Conservation (phyloP, 306 rosid genomes). For the Vigna trinervia region DNA sequence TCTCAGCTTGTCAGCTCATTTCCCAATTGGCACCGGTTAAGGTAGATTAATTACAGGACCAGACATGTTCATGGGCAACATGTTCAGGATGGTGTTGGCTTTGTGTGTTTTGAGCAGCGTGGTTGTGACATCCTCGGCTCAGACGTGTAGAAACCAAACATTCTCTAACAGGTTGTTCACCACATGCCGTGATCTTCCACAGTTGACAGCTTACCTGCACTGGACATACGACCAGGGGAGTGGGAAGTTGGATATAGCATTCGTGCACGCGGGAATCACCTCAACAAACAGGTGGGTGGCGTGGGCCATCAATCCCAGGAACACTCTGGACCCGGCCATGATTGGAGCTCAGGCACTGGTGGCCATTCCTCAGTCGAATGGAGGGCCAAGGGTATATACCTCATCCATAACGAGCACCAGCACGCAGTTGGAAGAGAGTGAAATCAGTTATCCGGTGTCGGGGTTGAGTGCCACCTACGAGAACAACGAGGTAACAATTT, state of each 20-base stretch:
- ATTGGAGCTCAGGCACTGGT: conserved; percentile 67
- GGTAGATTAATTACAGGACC: not conserved
- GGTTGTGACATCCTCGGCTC: conserved; percentile 53
- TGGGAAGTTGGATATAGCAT: conserved; percentile 66
- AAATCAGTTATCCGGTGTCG: conserved; percentile 39
- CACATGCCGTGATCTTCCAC: conserved; percentile 61
- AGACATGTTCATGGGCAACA: conserved; percentile 23
- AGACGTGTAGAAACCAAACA: conserved; percentile 56
- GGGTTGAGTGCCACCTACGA: conserved; percentile 41
- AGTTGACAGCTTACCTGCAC: conserved; percentile 64
- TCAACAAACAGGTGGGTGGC: conserved; percentile 64
- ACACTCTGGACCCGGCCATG: conserved; percentile 46
- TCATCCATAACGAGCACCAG: not conserved
- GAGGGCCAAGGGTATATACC: conserved; percentile 31
- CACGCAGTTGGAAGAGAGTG: conserved; percentile 51
- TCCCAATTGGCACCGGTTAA: too few relatives aligned
- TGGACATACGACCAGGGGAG: conserved; percentile 57
- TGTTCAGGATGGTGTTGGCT: conserved; percentile 42
- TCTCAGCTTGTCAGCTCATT: too few relatives aligned
- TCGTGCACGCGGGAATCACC: conserved; percentile 47
- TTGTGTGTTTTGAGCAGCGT: conserved; percentile 46
- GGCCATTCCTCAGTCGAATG: conserved; percentile 49
- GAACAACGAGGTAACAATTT: conserved; percentile 61
- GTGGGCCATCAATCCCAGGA: conserved; percentile 73
- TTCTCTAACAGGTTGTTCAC: conserved; percentile 48